Percentiles rank a stretch among this genome's conserved stretches.
Conservation (phyloP, 495 filamentous ascomycete species). For the Penicillium ochrochloron region DNA sequence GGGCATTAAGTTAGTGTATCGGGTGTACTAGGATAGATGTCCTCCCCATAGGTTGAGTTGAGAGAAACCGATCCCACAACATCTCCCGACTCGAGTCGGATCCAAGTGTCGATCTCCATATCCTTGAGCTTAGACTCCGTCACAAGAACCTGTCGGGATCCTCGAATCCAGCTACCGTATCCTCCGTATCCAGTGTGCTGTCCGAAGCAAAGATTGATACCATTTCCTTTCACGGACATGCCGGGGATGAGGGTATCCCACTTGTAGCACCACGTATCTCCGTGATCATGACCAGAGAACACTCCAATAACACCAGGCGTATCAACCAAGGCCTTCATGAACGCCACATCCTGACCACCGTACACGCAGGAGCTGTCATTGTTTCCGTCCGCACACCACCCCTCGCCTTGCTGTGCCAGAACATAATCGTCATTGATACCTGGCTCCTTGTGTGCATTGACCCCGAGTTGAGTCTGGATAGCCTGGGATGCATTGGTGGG, state of each 20-base stretch:
- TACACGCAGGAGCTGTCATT: constrained; percentile 24
- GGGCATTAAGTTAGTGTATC: constrained; percentile 4
- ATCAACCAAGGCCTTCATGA: constrained; percentile 62
- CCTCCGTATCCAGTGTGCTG: constrained; percentile 71
- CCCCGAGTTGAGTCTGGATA: constrained; percentile 47
- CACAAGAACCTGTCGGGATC: constrained; percentile 40
- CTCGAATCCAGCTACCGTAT: constrained; percentile 68
- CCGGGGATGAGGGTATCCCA: constrained; percentile 34
- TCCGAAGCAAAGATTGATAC: constrained; percentile 62
- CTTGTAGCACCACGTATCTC: constrained; percentile 60
- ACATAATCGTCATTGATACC: constrained; percentile 68
- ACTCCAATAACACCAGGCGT: constrained; percentile 60
- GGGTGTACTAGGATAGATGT: constrained; percentile 20
- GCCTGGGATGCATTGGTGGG: constrained; percentile 59
- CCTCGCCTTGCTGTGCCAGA: constrained; percentile 58
- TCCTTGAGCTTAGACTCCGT: constrained; percentile 11
- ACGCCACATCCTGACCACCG: constrained; percentile 59
- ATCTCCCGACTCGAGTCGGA: constrained; percentile 26
- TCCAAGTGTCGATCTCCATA: constrained; percentile 21
- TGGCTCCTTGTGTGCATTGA: constrained; percentile 50
- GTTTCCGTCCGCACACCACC: constrained; percentile 35
- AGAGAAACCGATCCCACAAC: constrained; percentile 24
- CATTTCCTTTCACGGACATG: constrained; percentile 40
- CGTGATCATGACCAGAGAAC: constrained; percentile 71
- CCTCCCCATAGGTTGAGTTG: constrained; percentile 28